Conservation (phyloP, 2,329 filamentous ascomycete genomes). For the Aschersonia sp. region DNA sequence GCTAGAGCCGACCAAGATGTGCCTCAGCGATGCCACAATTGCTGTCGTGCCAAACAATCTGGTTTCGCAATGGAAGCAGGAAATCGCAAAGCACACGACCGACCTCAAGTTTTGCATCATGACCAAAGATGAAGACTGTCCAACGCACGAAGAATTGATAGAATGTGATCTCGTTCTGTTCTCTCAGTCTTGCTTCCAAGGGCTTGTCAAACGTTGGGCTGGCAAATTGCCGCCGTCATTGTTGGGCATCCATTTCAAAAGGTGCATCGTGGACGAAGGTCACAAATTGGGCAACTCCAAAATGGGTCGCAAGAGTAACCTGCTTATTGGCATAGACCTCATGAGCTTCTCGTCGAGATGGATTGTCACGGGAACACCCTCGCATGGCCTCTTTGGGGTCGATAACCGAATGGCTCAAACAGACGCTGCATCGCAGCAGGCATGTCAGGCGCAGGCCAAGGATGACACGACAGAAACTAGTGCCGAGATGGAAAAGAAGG, state of each 20-base stretch:
- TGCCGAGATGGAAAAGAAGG: constrained; percentile 39
- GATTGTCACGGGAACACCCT: constrained; percentile 85
- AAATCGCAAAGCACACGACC: constrained; percentile 65
- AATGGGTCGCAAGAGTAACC: constrained; percentile 37
- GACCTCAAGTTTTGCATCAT: constrained; percentile 53
- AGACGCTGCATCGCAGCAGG: constrained; percentile 1
- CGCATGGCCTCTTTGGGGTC: constrained; percentile 66
- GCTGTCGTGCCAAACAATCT: constrained; percentile 75
- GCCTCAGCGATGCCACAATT: constrained; percentile 55
- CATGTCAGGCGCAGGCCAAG: constrained; percentile 9
- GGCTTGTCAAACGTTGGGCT: constrained; percentile 24
- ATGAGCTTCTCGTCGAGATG: constrained; percentile 61
- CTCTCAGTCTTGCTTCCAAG: constrained; percentile 59
- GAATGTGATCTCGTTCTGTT: constrained; percentile 67
- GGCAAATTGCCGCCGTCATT: constrained; percentile 40
- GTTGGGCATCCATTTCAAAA: constrained; percentile 64
- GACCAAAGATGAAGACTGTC: constrained; percentile 38
- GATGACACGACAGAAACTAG: constrained; percentile 16
- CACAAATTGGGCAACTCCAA: constrained; percentile 63
- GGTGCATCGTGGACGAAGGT: constrained; percentile 86
- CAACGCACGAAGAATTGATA: constrained; percentile 41
- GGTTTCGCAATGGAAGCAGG: constrained; percentile 68
- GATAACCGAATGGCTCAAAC: constrained; percentile 5
- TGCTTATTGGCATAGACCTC: constrained; percentile 35
- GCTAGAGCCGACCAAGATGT: constrained; percentile 34